phyloP scores from a whole-genome alignment of 345 rosid genomes.

The Euphorbia peplus region DNA sequence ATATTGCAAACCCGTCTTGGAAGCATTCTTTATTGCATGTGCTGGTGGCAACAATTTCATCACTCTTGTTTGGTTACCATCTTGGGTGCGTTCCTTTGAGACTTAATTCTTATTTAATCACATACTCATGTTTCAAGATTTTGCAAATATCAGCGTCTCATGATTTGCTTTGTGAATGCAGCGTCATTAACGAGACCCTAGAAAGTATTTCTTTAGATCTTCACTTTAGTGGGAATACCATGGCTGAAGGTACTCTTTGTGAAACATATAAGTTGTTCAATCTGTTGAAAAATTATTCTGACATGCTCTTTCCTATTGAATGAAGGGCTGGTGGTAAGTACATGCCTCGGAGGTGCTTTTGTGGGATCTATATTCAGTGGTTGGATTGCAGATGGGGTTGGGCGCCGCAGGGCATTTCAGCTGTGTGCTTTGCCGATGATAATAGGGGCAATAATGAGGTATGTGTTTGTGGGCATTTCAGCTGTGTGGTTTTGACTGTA shows the following conservation, averaged over 20 bases:
- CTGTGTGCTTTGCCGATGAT: conserved; percentile 85
- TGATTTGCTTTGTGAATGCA: conserved; percentile 34
- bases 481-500: background rate
- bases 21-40: conserved; percentile 74
- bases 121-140: background rate
- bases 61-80: conserved; percentile 87
- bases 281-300: conserved; percentile 17
- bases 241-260: conserved; percentile 73
- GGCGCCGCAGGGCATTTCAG: conserved; percentile 91
- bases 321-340: conserved; percentile 90
- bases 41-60: conserved; percentile 66
- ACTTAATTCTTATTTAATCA: conserved; percentile 6
- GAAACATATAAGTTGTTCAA: conserved; percentile 13
- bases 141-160: conserved; percentile 2
- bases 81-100: conserved; percentile 55
- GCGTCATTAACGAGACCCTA: conserved; percentile 89
- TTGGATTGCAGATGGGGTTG: conserved; percentile 85
- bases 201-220: conserved; percentile 88
- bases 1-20: conserved; percentile 72
- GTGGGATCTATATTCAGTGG: conserved; percentile 85
- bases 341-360: conserved; percentile 90
- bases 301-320: conserved; percentile 22
- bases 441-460: conserved; percentile 86
- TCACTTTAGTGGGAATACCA: conserved; percentile 71
- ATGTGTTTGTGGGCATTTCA: conserved; percentile 8